These are phyloP conservation scores for Thermochaetoides thermophila DNA, from an alignment of 495 filamentous ascomycete species.

Conservation along the genomic window DNA sequence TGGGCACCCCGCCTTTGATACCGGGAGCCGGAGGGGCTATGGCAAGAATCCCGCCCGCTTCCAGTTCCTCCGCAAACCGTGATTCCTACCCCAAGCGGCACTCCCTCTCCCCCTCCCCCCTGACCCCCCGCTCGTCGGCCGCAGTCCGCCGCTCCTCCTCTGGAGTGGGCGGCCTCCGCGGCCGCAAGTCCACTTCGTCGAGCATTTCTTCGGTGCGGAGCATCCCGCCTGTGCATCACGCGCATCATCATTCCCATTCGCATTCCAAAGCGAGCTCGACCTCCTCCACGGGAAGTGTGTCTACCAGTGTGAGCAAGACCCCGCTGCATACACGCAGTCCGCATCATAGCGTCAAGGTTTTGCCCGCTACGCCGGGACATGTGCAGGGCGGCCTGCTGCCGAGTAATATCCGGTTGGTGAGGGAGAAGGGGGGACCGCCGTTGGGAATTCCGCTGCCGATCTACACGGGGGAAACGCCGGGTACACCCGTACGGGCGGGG, in stretches of 20 bases:
- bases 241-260: slow-evolving; percentile 75
- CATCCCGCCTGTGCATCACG: slow-evolving; percentile 79
- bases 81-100: slow-evolving; percentile 63
- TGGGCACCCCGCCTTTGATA: too few species aligned
- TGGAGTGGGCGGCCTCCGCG: slow-evolving; percentile 44
- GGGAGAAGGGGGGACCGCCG: slow-evolving; percentile 34
- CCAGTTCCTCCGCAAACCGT: too few species aligned
- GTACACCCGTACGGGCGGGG: too few species aligned
- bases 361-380: slow-evolving; percentile 89
- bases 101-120: slow-evolving; percentile 75
- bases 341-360: slow-evolving; percentile 81
- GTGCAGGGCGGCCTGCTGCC: slow-evolving; percentile 60
- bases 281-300: slow-evolving; percentile 64
- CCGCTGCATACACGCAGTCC: slow-evolving; percentile 50
- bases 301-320: slow-evolving; percentile 49
- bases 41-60: too few species aligned
- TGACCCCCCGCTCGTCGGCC: slow-evolving; percentile 78
- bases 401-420: slow-evolving; percentile 71
- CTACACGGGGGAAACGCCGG: too few species aligned
- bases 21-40: too few species aligned
- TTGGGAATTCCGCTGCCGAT: too few species aligned
- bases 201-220: slow-evolving; percentile 86
- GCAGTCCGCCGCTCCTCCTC: slow-evolving; percentile 65
- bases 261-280: slow-evolving; percentile 93
- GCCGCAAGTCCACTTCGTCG: slow-evolving; percentile 90